Evolutionary conservation across 805 yeast species (phyloP), one percentile per base, ranked within the genome.

Genomic region (Candida parachauliodes): DNA sequence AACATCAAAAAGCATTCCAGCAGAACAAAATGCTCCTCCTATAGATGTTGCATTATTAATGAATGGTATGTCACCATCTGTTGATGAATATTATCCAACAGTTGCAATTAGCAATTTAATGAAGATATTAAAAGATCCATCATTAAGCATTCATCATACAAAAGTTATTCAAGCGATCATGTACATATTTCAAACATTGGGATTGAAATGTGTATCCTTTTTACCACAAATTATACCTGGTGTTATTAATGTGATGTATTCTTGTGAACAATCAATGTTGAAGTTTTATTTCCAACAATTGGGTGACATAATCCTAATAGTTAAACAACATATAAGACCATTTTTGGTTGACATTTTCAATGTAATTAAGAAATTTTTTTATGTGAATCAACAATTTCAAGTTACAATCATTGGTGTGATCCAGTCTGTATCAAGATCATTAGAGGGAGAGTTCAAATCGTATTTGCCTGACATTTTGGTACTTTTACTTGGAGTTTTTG

Each of bases 141-240:
- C 97, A 0, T 68, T 91, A 40, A 81, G 87, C 8, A 70, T 84
- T 0, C 95, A 89, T 54, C 98, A 93, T 55, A 84, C 89, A 2
- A 82, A 87, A 14, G 95, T 88, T 19, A 86, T 89, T n/a, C 96
- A 89, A 50, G 94, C 98, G 0, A 83, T 93, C 29, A 83, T 88
- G 76, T 81, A 83, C 49, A 89, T 93, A 32, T 89, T 89, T 68
- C 88, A 85, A 57, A 83, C 94, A 1, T 68, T 93, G 44, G 96
- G 97, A 0, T 68, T 85, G 40, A 79, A 91, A 39, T 89, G 96
- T 59, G 93, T 89, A 11, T 79, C 89, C n/a, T 91, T 87, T 55
- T 62, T 94, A 39, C 84, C 84, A 20, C 87, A 87, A 41, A 86
- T 91, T 9, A 80, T 93, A 21, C 96, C 96, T 1, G 95, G 95